A percentile compares a stretch with the other conserved stretches of the same genome.
Evolutionary conservation across 768 basidiomycete species (phyloP).

Genomic region (Xerocomellus chrysenteron): DNA sequence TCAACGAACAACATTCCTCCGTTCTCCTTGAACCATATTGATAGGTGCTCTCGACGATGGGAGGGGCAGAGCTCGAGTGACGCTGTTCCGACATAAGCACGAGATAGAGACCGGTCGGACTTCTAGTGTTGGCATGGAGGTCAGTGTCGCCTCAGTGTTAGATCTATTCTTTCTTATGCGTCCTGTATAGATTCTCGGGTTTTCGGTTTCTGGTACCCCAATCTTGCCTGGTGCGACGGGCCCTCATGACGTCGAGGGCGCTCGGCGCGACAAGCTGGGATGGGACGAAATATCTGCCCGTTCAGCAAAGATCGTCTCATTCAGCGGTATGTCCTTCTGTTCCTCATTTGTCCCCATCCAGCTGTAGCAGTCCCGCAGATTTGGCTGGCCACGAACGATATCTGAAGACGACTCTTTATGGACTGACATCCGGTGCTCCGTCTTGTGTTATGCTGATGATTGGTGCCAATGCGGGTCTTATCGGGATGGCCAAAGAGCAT

Average conservation of each 20-base stretch:
- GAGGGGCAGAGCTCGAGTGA: conserved; percentile 77
- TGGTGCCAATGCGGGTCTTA: conserved; percentile 90
- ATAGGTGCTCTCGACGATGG: conserved; percentile 79
- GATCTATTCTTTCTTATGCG: background rate
- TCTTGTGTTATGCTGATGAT: conserved; percentile 92
- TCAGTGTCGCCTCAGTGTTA: conserved; percentile 34
- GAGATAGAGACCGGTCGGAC: conserved; percentile 96
- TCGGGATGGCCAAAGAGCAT: conserved; percentile 95
- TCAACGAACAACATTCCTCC: conserved; percentile 18
- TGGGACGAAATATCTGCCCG: conserved; percentile 95
- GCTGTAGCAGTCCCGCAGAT: conserved; percentile 48
- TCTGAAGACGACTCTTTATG: conserved; percentile 91
- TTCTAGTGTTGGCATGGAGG: conserved; percentile 96
- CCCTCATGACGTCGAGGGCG: conserved; percentile 57
- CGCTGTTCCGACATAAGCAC: conserved; percentile 94
- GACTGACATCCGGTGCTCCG: conserved; percentile 90
- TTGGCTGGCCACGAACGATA: conserved; percentile 95
- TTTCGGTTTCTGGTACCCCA: conserved; percentile 70
- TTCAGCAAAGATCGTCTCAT: conserved; percentile 90
- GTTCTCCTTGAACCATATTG: conserved; percentile 6
- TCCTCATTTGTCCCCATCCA: background rate
- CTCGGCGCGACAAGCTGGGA: conserved; percentile 81
- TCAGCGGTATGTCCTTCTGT: conserved; percentile 59
- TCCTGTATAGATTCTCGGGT: conserved; percentile 75
- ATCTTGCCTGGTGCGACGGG: conserved; percentile 68